phyloP scores from a whole-genome alignment of 2,329 filamentous ascomycete species.

The Neofusicoccum parvum region DNA sequence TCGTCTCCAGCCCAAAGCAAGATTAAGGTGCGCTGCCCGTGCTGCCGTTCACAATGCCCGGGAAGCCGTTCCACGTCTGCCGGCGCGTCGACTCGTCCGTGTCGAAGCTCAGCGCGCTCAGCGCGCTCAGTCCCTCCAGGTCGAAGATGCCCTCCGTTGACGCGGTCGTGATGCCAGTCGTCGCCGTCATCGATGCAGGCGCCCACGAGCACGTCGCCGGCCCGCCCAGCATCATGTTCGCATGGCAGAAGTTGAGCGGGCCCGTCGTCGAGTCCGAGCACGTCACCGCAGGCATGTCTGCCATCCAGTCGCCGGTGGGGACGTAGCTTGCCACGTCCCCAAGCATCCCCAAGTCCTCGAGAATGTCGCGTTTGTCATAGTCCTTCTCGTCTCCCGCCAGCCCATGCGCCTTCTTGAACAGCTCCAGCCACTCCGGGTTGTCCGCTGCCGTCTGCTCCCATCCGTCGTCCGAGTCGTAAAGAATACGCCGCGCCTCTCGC shows the following conservation, averaged over 20 bases:
- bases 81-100: neutral
- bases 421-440: constrained; percentile 49
- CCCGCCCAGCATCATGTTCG: constrained; percentile 20
- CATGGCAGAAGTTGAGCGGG: neutral
- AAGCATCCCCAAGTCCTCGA: constrained; percentile 32
- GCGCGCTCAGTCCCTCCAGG: constrained; percentile 7
- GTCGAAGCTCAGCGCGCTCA: constrained; percentile 11
- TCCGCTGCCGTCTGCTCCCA: constrained; percentile 49
- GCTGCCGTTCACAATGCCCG: neutral
- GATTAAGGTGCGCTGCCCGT: neutral
- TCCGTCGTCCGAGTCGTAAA: constrained; percentile 52
- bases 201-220: constrained; percentile 4
- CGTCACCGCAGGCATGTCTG: neutral
- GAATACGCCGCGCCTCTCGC: constrained; percentile 47
- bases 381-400: constrained; percentile 29
- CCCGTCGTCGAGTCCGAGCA: constrained; percentile 4
- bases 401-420: constrained; percentile 54
- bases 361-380: constrained; percentile 30
- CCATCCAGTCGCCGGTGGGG: neutral
- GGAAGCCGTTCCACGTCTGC: constrained; percentile 18
- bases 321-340: constrained; percentile 6
- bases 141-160: constrained; percentile 1
- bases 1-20: neutral
- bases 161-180: neutral
- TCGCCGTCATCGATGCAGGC: constrained; percentile 7